Base-by-base conservation (phyloP, 1,139 yeast genomes). In the Pichia cactophila region DNA sequence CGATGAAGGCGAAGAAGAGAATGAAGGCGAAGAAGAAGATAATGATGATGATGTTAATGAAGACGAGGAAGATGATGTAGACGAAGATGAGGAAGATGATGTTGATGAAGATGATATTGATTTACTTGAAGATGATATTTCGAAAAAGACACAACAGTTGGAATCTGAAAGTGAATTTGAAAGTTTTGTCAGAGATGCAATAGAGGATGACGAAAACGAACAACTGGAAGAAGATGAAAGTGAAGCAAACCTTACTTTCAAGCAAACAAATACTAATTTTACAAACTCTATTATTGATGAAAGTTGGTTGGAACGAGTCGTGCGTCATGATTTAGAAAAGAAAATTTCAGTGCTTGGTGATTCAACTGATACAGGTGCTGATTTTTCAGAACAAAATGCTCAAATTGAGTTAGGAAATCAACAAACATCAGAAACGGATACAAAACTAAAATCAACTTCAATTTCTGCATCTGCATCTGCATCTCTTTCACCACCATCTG, bases 261-360 rank as follows among this genome's bases (percentile, higher is more conserved):
- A 14, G 4, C 14, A 6, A 10, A 16, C 38, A 16, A 35, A 17
- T 16, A 35, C 23, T 16, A 17, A 35, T 35, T 35, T 35, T 16
- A 16, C 20, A n/a, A 35, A 35, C 23, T 35, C 38, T 9, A 35
- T 35, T 14, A 49, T 49, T 17, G 50, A 50, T 16, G 43, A 23
- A 7, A 16, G 28, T 7, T 50, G 41, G 23, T n/a, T 50, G 3
- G 44, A 38, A 36, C 31, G 42, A 14, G 39, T 50, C 12, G 50
- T 47, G 10, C 45, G 47, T 10, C 33, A 42, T 4, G 53, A 47
- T 42, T 20, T 50, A 6, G 42, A 45, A 14, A 47, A 47, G 26
- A 50, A 50, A 17, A 23, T 50, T 6, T 40, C 43, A 7, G 47
- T 50, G 5, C 33, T 50, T 5, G 46, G 50, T 2, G 48, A 50